Base-by-base conservation (phyloP, 768 basidiomycete species). In the Tulasnella sp. region DNA sequence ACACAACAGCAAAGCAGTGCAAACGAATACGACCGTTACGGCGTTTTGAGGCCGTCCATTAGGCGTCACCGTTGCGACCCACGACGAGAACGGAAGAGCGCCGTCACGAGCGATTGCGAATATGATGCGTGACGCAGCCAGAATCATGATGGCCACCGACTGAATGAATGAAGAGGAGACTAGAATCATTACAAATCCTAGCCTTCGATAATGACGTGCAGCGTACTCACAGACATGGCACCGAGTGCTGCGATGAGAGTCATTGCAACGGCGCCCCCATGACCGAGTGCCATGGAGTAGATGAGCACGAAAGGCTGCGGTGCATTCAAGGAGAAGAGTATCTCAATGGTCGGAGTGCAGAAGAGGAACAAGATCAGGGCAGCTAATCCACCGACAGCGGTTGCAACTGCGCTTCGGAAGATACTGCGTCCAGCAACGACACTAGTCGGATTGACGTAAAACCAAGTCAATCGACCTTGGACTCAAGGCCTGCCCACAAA, bases 91-190 rank as follows among this genome's bases (percentile, higher is more conserved):
- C 13, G 71, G 71, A 0, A 73, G 63, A 29, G 70, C 66, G 0
- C 71, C 71, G 55, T 73, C 71, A 3, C 71, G 64, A 0, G 71
- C 71, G 29, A 73, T 67, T 13, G 70, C 71, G 52, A 71, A 73
- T 34, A 73, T 64, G 27, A 73, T 65, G 21, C 71, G 67, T 0
- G 68, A 69, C 0, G 70, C 67, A 4, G 71, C 70, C 21, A 70
- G 68, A 47, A 71, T 67, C 17, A 67, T 67, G 58, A 71, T 65
- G n/a, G n/a, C n/a, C n/a, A n/a, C n/a, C n/a, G n/a, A 29, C 64
- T 65, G 9, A 5, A 48, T n/a, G 47, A 68, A 66, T 66, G 69
- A 5, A 38, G 7, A 38, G n/a, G n/a, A n/a, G n/a, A 70, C 49
- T 63, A n/a, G 23, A 19, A 29, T 43, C 11, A 43, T 11, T 19